A percentile compares a stretch with the other conserved stretches of the same genome.
phyloP scores from a whole-genome alignment of 2,329 filamentous ascomycete genomes.

The Xylaria sp. region DNA sequence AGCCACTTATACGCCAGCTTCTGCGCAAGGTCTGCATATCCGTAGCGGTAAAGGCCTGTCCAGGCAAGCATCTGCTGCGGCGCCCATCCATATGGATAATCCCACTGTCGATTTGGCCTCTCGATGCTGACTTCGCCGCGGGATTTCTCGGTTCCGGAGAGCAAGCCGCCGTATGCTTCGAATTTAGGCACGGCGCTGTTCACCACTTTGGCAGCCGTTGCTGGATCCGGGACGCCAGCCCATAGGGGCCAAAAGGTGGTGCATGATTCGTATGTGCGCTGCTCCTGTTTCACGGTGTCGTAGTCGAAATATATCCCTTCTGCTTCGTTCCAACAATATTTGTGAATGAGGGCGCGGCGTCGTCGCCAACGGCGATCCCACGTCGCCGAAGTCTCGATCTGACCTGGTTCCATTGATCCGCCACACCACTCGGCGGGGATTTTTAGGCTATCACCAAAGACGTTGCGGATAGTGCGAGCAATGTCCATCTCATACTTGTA shows the following conservation, averaged over 20 bases:
- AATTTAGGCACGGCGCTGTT: slow-evolving; percentile 84
- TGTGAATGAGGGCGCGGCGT: slow-evolving; percentile 87
- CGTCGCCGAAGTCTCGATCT: slow-evolving; percentile 81
- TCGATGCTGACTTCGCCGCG: slow-evolving; percentile 82
- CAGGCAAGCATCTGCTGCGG: slow-evolving; percentile 98
- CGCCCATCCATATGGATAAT: slow-evolving; percentile 98
- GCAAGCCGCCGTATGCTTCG: slow-evolving; percentile 86
- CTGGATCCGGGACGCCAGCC: slow-evolving; percentile 87
- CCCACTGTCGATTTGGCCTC: slow-evolving; percentile 96
- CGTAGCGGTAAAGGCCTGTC: slow-evolving; percentile 91
- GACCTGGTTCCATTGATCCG: slow-evolving; percentile 71
- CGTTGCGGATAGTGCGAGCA: slow-evolving; percentile 81
- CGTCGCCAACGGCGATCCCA: slow-evolving; percentile 92
- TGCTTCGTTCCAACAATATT: slow-evolving; percentile 91
- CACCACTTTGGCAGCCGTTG: slow-evolving; percentile 87
- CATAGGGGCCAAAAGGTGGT: slow-evolving; percentile 99
- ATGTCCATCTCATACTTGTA: slow-evolving; percentile 99
- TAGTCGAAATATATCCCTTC: slow-evolving; percentile 99
- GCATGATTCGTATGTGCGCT: slow-evolving; percentile 85
- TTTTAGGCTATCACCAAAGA: slow-evolving; percentile 84
- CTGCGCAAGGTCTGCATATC: slow-evolving; percentile 90
- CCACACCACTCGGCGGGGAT: slow-evolving; percentile 86
- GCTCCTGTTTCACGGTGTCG: slow-evolving; percentile 83
- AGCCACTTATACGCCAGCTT: slow-evolving; percentile 95
- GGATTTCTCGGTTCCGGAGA: slow-evolving; percentile 90